Conservation (phyloP, 1,284 basidiomycete species). For the Coniferiporia sulphurascens region DNA sequence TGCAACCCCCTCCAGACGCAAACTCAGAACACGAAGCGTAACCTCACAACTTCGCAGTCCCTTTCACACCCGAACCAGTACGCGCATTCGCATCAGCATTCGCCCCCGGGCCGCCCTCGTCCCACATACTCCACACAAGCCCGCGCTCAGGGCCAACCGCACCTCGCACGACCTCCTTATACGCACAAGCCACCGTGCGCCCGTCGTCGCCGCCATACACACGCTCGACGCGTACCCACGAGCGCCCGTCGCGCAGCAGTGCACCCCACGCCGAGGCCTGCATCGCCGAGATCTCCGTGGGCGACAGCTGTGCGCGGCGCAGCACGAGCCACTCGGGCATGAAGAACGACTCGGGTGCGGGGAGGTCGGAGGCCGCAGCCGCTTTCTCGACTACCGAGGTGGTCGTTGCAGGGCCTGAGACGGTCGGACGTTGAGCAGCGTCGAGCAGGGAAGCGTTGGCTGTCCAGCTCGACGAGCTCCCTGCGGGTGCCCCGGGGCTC, state of each 20-base stretch:
- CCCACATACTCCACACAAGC: slow-evolving; percentile 61
- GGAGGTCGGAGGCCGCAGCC: slow-evolving; percentile 19
- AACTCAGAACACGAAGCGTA: no score
- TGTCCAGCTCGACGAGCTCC: slow-evolving; percentile 31
- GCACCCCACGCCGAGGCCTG: slow-evolving; percentile 52
- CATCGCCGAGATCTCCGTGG: slow-evolving; percentile 40
- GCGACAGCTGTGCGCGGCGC: slow-evolving; percentile 42
- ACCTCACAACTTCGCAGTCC: no score
- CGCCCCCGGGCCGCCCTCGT: slow-evolving; percentile 21
- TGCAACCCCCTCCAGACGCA: no score
- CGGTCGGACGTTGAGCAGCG: background rate
- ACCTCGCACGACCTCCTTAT: slow-evolving; percentile 37
- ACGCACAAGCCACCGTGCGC: slow-evolving; percentile 36
- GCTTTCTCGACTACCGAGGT: slow-evolving; percentile 16
- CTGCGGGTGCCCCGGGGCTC: slow-evolving; percentile 33
- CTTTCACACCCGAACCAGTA: no score
- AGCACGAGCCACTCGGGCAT: slow-evolving; percentile 60
- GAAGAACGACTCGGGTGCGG: slow-evolving; percentile 49
- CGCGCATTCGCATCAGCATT: no score
- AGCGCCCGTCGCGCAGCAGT: slow-evolving; percentile 47
- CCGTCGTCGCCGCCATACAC: slow-evolving; percentile 40
- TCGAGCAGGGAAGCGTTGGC: slow-evolving; percentile 29
- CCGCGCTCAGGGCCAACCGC: slow-evolving; percentile 51
- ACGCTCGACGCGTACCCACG: slow-evolving; percentile 49
- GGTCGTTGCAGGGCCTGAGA: slow-evolving; percentile 11